phyloP scores from a whole-genome alignment of 441 rosid genomes.

The Theobroma grandiflorum region DNA sequence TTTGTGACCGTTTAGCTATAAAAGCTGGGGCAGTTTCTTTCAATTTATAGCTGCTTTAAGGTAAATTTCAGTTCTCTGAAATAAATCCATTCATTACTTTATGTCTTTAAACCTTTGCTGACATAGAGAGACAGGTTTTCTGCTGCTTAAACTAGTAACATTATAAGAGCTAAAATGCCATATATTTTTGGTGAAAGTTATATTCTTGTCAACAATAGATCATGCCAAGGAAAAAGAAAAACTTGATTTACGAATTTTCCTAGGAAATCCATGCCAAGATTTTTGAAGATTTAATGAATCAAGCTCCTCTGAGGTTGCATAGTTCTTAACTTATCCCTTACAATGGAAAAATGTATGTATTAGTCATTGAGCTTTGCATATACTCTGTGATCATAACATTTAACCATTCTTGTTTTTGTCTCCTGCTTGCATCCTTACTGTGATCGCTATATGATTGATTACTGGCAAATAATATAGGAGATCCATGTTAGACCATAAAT shows the following conservation, averaged over 20 bases:
- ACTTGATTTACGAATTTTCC: background rate
- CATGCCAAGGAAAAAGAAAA: background rate
- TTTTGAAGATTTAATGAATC: background rate
- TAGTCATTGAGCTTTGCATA: background rate
- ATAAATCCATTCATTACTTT: background rate
- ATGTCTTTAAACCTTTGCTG: background rate
- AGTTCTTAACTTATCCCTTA: background rate
- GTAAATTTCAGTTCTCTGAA: background rate
- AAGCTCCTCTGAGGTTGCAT: background rate
- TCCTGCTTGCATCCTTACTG: background rate
- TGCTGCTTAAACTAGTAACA: background rate
- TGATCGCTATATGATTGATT: background rate
- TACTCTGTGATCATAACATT: background rate
- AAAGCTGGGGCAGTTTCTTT: slow-evolving; percentile 11
- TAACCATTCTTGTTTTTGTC: background rate
- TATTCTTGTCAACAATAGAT: background rate
- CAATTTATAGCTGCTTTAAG: background rate
- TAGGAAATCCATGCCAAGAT: too few species aligned
- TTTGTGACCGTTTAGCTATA: slow-evolving; percentile 8
- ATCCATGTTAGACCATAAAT: too few species aligned
- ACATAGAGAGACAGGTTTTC: background rate
- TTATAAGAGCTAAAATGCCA: background rate
- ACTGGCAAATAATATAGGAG: background rate
- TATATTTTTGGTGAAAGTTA: background rate
- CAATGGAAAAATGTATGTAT: background rate